These are phyloP conservation scores for Colletotrichum sansevieriae DNA, from an alignment of 2,329 filamentous ascomycete genomes.

Conservation along the genomic window DNA sequence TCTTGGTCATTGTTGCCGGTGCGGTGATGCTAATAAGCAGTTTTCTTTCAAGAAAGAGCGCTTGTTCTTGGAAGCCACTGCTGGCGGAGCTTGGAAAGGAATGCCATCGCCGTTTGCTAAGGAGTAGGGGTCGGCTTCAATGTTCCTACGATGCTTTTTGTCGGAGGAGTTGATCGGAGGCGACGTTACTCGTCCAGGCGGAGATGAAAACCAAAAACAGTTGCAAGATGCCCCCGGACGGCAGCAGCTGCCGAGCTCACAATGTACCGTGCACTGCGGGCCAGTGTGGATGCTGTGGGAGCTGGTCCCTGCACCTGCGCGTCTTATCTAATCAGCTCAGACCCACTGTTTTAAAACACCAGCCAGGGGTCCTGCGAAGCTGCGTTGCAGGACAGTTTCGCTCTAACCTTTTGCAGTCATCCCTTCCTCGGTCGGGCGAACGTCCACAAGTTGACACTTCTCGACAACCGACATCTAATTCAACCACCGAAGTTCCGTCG, in stretches of 20 bases:
- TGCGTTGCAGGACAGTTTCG: constrained; percentile 40
- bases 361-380: constrained; percentile 15
- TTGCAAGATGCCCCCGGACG: too few relatives aligned
- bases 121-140: neutral
- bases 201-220: neutral
- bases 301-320: neutral
- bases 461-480: constrained; percentile 20
- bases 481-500: constrained; percentile 20
- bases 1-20: constrained; percentile 52
- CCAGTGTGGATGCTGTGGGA: constrained; percentile 18
- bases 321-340: constrained; percentile 19
- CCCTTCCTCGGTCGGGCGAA: constrained; percentile 20
- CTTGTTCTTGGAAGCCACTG: constrained; percentile 31
- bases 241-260: constrained; percentile 3
- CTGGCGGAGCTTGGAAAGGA: constrained; percentile 2
- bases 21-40: constrained; percentile 50
- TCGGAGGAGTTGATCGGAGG: too few relatives aligned
- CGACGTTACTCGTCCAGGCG: neutral
- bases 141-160: neutral
- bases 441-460: constrained; percentile 41
- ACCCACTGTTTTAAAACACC: constrained; percentile 27
- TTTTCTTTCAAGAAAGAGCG: constrained; percentile 37
- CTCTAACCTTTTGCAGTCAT: constrained; percentile 34
- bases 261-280: neutral
- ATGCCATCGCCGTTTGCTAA: neutral